These are phyloP conservation scores for Pestalotiopsis sp. DNA, from an alignment of 2,329 filamentous ascomycete genomes.

Conservation along the genomic window DNA sequence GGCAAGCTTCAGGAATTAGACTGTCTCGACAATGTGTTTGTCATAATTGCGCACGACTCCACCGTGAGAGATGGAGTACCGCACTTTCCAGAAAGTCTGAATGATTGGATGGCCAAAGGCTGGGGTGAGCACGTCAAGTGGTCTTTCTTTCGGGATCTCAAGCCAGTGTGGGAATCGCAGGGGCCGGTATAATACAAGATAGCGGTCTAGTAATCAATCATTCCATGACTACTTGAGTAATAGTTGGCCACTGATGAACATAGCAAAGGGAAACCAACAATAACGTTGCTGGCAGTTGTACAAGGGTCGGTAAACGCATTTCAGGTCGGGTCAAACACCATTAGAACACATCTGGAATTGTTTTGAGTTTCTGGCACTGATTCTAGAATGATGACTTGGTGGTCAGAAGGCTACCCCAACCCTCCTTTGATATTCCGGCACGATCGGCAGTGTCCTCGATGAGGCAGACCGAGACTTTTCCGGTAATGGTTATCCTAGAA, in stretches of 20 bases:
- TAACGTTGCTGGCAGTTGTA: no score
- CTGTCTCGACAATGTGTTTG: not conserved
- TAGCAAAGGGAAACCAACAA: no score
- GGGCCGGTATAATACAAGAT: not conserved
- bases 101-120: slow-evolving; percentile 2
- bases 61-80: not conserved
- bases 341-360: no score
- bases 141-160: not conserved
- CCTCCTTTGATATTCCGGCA: not conserved
- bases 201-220: no score
- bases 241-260: no score
- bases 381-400: not conserved
- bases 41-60: not conserved
- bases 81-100: not conserved
- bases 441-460: not conserved
- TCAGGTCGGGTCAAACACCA: no score
- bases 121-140: not conserved
- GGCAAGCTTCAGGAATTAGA: not conserved
- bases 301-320: no score
- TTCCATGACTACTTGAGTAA: no score
- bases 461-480: not conserved
- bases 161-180: not conserved
- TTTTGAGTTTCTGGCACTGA: not conserved
- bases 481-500: not conserved
- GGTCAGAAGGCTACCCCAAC: not conserved